Conservation (phyloP, 345 rosid species). For the Murraya koenigii region DNA sequence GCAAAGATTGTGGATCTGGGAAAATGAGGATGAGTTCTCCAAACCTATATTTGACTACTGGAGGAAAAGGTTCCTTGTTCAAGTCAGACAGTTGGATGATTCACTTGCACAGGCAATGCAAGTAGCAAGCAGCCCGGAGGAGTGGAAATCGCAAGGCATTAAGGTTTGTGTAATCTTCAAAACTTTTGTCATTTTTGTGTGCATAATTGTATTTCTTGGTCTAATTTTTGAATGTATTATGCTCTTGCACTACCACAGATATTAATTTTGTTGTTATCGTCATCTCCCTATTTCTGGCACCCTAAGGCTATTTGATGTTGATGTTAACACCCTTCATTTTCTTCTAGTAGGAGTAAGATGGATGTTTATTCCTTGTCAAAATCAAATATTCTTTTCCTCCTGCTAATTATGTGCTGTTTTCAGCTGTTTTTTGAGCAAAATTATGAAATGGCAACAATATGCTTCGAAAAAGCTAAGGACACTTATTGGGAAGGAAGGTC, state of each 20-base stretch:
- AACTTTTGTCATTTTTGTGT: no score
- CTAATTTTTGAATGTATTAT: neutral
- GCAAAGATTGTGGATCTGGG: constrained; percentile 58
- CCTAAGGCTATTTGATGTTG: neutral
- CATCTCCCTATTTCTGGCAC: neutral
- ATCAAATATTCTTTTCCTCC: neutral
- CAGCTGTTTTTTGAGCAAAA: constrained; percentile 44
- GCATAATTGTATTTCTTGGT: neutral
- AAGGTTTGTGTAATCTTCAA: constrained; percentile 27
- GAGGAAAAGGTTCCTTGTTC: constrained; percentile 35
- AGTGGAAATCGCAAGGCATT: constrained; percentile 43
- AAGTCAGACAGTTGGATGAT: constrained; percentile 34
- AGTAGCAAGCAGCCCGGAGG: constrained; percentile 42
- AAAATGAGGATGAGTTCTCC: constrained; percentile 33
- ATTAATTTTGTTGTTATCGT: neutral
- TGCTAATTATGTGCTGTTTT: neutral
- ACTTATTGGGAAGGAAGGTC: constrained; percentile 36
- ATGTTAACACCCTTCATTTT: neutral
- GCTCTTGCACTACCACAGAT: neutral
- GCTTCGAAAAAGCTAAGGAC: constrained; percentile 50
- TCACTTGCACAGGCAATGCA: constrained; percentile 39
- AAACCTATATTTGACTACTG: constrained; percentile 39
- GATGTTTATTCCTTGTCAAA: neutral
- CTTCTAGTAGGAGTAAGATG: neutral
- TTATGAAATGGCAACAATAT: constrained; percentile 45